Evolutionary conservation across 306 rosid genomes (phyloP).

Genomic region (Boehmeria nivea): DNA sequence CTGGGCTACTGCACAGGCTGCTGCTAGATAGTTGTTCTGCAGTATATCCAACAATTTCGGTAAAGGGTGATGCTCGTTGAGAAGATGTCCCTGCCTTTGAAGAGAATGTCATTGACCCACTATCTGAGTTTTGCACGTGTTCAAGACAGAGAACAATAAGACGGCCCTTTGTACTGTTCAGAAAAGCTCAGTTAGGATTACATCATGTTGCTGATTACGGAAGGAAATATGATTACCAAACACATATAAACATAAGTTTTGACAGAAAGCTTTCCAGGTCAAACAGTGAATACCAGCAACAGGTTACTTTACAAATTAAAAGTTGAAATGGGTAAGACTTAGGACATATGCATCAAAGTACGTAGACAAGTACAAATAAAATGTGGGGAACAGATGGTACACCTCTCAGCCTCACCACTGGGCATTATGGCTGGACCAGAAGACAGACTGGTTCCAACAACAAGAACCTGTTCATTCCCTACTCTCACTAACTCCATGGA

Average conservation of each 20-base stretch:
- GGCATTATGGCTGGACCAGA: conserved; percentile 78
- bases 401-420: conserved; percentile 91
- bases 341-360: not conserved
- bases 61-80: conserved; percentile 69
- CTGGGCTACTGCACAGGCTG: conserved; percentile 82
- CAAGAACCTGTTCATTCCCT: conserved; percentile 78
- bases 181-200: conserved; percentile 33
- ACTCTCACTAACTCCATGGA: conserved; percentile 73
- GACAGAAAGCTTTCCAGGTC: too few relatives aligned
- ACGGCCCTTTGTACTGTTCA: conserved; percentile 78
- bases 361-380: not conserved
- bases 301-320: conserved; percentile 3
- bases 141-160: conserved; percentile 82
- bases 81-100: conserved; percentile 74
- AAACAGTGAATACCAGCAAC: not conserved
- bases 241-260: not conserved
- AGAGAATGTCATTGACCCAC: conserved; percentile 78
- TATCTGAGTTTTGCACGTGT: conserved; percentile 84
- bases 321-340: conserved; percentile 6
- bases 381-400: conserved; percentile 20
- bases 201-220: not conserved
- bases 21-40: conserved; percentile 81
- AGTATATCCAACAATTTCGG: conserved; percentile 63
- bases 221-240: conserved; percentile 1
- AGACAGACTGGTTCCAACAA: conserved; percentile 79